Evolutionary conservation across 768 basidiomycete species (phyloP).

Genomic region (Termitomyces sp.): DNA sequence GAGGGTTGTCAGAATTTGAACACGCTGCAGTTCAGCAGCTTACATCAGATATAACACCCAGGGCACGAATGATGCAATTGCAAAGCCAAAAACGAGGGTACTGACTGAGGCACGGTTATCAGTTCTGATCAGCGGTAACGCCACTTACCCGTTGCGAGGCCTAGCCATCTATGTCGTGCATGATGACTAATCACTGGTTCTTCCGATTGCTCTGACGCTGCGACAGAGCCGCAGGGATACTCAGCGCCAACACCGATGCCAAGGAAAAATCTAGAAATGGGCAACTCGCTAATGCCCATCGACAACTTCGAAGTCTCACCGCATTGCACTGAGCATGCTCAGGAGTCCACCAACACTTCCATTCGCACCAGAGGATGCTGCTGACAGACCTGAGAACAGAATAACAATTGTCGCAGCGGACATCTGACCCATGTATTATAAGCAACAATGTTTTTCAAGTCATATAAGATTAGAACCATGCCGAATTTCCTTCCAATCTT

Average conservation of each 20-base stretch:
- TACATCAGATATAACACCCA: slow-evolving; percentile 84
- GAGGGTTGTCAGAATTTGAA: slow-evolving; percentile 41
- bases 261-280: slow-evolving; percentile 65
- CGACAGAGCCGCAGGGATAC: slow-evolving; percentile 87
- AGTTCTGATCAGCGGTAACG: not conserved
- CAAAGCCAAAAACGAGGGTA: slow-evolving; percentile 84
- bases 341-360: slow-evolving; percentile 64
- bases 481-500: slow-evolving; percentile 14
- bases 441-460: not conserved
- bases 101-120: slow-evolving; percentile 41
- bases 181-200: slow-evolving; percentile 71
- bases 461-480: slow-evolving; percentile 5
- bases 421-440: not conserved
- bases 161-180: slow-evolving; percentile 81
- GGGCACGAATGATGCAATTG: slow-evolving; percentile 74
- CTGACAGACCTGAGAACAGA: slow-evolving; percentile 77
- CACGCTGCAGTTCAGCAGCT: not conserved
- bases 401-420: not conserved
- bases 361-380: slow-evolving; percentile 75
- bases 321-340: slow-evolving; percentile 72
- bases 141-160: slow-evolving; percentile 73
- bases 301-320: slow-evolving; percentile 36
- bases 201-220: slow-evolving; percentile 86
- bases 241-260: slow-evolving; percentile 90
- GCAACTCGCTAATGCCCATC: not conserved